Evolutionary conservation across 1,284 basidiomycete genomes (phyloP), one percentile per base, ranked within the genome.

Genomic region (Trametes pubescens): DNA sequence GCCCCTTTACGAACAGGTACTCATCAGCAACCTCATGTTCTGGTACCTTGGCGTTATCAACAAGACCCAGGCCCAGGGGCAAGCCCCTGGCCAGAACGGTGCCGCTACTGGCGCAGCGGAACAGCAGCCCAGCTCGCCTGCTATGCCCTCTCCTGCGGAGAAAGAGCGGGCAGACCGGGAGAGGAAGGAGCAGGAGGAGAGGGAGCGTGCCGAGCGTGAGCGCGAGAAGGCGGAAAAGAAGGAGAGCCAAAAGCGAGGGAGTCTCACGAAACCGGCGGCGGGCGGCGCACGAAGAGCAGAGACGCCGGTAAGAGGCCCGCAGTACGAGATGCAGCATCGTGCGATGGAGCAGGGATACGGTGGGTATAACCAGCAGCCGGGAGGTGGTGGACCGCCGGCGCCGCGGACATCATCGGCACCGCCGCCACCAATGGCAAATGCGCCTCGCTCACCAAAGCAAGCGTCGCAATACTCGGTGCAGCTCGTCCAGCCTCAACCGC

Each of bases 21-120:
- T 99, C 65, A 99, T 99, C 77, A 98, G 95, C 73, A 99, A 99
- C 77, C 84, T 99, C 70, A 99, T 99, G 96, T 99, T 99, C 83
- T 99, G 97, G 97, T 99, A 99, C 76, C 85, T 99, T 44, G 94
- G 95, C n/a, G 88, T 99, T 68, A 98, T 99, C 79, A 98, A 99
- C 76, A 95, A 92, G 79, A 83, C 88, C 34, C 89, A 88, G 73
- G 68, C 68, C 35, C 72, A 76, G 22, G 75, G 78, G 53, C 79
- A 80, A 65, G 61, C 44, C 2, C 35, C 49, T 60, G 46, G 48
- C 56, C 21, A 63, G 59, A 57, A 49, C 58, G 21, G 67, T 35
- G 35, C 59, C 29, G 46, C 59, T 10, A 8, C 59, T 56, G 57
- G 37, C 35, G 52, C 37, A 32, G 34, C 49, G 16, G 22, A 18